Conservation (phyloP, 78 protist species). For the Polysphondylium violaceum region DNA sequence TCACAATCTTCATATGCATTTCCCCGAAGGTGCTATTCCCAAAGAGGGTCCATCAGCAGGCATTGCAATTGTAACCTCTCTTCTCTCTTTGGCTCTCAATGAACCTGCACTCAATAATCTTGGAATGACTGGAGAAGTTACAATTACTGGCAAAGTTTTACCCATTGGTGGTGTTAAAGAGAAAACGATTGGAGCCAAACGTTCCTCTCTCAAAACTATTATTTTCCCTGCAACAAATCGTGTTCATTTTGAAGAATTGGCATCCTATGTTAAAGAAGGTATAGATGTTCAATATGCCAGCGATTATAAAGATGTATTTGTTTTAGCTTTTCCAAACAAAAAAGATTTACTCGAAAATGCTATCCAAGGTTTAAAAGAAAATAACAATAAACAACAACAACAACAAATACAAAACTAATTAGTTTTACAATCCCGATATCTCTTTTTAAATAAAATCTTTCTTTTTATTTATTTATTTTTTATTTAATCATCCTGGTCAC, state of each 20-base stretch:
- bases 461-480: too few species aligned
- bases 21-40: slow-evolving; percentile 93
- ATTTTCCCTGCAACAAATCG: slow-evolving; percentile 48
- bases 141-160: slow-evolving; percentile 85
- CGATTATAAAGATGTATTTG: slow-evolving; percentile 86
- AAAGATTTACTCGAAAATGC: slow-evolving; percentile 19
- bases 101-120: slow-evolving; percentile 76
- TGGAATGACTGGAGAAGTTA: slow-evolving; percentile 97
- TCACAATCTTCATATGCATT: slow-evolving; percentile 90
- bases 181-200: slow-evolving; percentile 93
- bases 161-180: slow-evolving; percentile 97
- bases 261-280: slow-evolving; percentile 77
- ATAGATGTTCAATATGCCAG: slow-evolving; percentile 79
- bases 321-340: slow-evolving; percentile 66
- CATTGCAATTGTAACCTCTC: slow-evolving; percentile 88
- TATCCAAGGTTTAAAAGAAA: background rate
- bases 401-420: too few species aligned
- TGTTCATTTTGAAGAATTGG: slow-evolving; percentile 89
- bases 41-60: slow-evolving; percentile 98
- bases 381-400: slow-evolving; percentile 1
- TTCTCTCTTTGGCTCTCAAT: slow-evolving; percentile 90
- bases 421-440: too few species aligned
- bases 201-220: slow-evolving; percentile 61
- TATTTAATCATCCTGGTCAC: too few species aligned
- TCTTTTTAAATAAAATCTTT: too few species aligned